Percentiles rank a stretch among this genome's conserved stretches.
Conservation (phyloP, 1,284 basidiomycete genomes). For the Peniophora sp. region DNA sequence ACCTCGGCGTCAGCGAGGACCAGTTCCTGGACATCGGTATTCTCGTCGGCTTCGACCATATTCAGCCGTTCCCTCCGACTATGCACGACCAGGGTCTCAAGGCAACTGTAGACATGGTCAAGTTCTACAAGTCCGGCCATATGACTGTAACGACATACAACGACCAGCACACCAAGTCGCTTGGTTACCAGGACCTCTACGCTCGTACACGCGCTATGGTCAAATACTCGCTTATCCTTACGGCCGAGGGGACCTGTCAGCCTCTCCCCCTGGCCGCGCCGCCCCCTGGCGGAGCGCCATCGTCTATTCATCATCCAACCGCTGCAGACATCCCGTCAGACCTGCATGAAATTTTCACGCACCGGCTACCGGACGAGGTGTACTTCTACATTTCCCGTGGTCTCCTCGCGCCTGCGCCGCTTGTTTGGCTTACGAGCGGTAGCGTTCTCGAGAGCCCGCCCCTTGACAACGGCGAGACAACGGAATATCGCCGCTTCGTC, state of each 20-base stretch:
- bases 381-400: conserved; percentile 96
- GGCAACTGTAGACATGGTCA: conserved; percentile 82
- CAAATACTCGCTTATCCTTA: conserved; percentile 87
- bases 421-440: conserved; percentile 87
- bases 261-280: conserved; percentile 81
- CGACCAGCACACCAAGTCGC: conserved; percentile 69
- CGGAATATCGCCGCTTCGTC: conserved; percentile 90
- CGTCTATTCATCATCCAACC: conserved; percentile 50
- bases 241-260: conserved; percentile 82
- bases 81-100: conserved; percentile 76
- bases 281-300: neutral
- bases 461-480: conserved; percentile 90
- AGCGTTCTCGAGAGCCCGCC: conserved; percentile 85
- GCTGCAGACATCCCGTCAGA: conserved; percentile 86
- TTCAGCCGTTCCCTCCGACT: conserved; percentile 80
- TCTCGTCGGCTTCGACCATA: conserved; percentile 85
- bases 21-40: conserved; percentile 95
- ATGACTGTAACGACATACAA: conserved; percentile 72
- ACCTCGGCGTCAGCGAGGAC: conserved; percentile 77
- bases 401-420: conserved; percentile 77
- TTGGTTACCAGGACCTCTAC: conserved; percentile 82
- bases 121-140: conserved; percentile 82
- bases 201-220: conserved; percentile 89
- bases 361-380: conserved; percentile 92
- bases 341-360: conserved; percentile 92